phyloP scores from a whole-genome alignment of 495 filamentous ascomycete genomes.

The Penicillium odoratum region DNA sequence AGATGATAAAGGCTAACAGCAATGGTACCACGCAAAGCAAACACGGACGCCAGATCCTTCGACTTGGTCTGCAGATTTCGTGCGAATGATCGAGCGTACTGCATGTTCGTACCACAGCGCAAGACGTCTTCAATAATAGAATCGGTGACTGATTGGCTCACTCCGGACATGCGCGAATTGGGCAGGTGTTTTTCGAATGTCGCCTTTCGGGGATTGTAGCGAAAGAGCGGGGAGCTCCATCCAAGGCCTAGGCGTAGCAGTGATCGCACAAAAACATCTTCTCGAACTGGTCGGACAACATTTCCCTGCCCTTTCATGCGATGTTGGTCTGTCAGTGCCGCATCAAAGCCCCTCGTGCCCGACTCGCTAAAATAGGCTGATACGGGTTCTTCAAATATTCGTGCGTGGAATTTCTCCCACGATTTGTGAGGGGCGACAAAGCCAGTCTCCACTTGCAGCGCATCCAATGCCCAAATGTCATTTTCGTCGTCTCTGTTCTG shows the following conservation, averaged over 20 bases:
- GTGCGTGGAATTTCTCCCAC: constrained; percentile 70
- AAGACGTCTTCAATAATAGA: constrained; percentile 58
- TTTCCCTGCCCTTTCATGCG: constrained; percentile 6
- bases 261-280: constrained; percentile 57
- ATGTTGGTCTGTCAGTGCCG: constrained; percentile 48
- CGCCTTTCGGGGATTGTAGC: constrained; percentile 57
- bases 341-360: constrained; percentile 71
- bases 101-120: constrained; percentile 68
- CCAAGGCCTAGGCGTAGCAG: constrained; percentile 76
- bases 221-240: constrained; percentile 76
- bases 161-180: constrained; percentile 65
- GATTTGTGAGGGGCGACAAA: constrained; percentile 52
- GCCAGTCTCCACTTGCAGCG: constrained; percentile 12
- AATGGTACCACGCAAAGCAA: constrained; percentile 37
- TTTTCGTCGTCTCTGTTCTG: constrained; percentile 30
- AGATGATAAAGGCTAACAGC: constrained; percentile 39
- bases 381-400: constrained; percentile 38
- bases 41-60: constrained; percentile 33
- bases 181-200: constrained; percentile 58
- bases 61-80: constrained; percentile 31
- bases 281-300: constrained; percentile 27
- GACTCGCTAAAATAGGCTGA: constrained; percentile 77
- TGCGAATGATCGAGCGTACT: constrained; percentile 60
- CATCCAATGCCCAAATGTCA: constrained; percentile 57
- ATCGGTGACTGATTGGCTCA: constrained; percentile 57